Base-by-base conservation (phyloP, 768 basidiomycete genomes). In the Amanita muscaria region DNA sequence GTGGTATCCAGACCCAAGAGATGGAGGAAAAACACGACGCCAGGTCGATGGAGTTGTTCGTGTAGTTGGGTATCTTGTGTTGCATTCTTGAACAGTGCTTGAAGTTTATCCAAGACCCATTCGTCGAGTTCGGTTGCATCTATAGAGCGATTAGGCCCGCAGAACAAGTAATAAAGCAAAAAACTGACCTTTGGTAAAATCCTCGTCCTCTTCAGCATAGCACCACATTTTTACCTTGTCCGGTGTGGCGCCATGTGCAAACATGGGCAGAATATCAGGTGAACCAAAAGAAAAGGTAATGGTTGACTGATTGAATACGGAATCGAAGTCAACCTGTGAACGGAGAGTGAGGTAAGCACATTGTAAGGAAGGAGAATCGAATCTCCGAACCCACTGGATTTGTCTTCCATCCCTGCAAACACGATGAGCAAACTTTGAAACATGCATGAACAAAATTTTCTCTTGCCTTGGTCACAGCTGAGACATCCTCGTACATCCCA, bases 401-500 rank as follows among this genome's bases (percentile, higher is more conserved):
- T 1, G 80, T 74, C 66, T 88, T 89, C 87, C 88, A 89, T 37
- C 85, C 87, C 83, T 87, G 50, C 33, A 40, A 44, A 6, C 22
- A 42, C 21, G 47, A 53, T 18, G 55, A 47, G 40, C 16, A 35
- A 43, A 32, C 11, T 10, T 49, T 44, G 43, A 34, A 33, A 25
- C 16, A 21, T 10, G 16, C 12, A 18, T 38, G 35, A 21, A 37
- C 22, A 35, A 11, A 50, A 22, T 15, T 19, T n/a, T 37, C 49
- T 49, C 66, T 53, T 65, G 74, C 88, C 72, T 88, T 87, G 16
- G 84, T 88, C 23, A 89, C 88, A 12, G 88, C 88, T 0, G 83
- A 86, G 3, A 88, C 88, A 51, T 91, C 87, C 60, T 91, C 88
- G 56, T 90, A 89, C 87, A 91, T 90, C 2, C 88, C 88, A 24